These are phyloP conservation scores for Leishmania guyanensis DNA, from an alignment of 208 protist genomes.

Conservation along the genomic window DNA sequence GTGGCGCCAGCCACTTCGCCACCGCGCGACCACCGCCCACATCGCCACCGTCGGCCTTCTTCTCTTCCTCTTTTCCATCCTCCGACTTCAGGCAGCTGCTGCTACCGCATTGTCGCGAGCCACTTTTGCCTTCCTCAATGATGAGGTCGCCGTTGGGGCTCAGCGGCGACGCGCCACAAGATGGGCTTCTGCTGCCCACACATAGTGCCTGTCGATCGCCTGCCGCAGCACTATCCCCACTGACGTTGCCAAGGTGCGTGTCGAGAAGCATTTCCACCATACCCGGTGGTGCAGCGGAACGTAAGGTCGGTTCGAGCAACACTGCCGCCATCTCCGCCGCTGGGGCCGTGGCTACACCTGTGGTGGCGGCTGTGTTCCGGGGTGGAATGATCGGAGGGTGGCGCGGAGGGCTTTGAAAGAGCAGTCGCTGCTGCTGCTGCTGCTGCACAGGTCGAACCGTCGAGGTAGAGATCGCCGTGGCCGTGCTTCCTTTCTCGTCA, in stretches of 20 bases:
- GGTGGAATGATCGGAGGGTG: not conserved
- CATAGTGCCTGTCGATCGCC: not conserved
- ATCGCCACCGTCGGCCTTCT: not conserved
- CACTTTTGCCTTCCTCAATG: not conserved
- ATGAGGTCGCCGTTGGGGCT: not conserved
- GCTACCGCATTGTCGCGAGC: not conserved
- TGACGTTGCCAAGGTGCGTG: not conserved
- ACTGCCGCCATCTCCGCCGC: slow-evolving; percentile 14
- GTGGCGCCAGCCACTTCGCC: slow-evolving; percentile 26
- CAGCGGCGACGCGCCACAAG: not conserved
- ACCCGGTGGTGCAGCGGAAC: not conserved
- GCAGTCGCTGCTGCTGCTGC: slow-evolving; percentile 6
- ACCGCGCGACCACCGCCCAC: not conserved
- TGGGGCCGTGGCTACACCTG: not conserved
- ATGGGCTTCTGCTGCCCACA: not conserved
- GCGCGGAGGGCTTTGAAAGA: slow-evolving; percentile 14
- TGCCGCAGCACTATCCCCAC: slow-evolving; percentile 4
- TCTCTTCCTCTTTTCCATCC: not conserved
- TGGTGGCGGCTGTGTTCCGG: not conserved
- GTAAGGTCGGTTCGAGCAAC: not conserved
- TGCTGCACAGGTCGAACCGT: not conserved
- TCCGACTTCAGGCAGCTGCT: not conserved
- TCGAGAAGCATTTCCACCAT: not conserved
- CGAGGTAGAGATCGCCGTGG: not conserved
- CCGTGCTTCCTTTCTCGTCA: not conserved